Percentiles rank a stretch among this genome's conserved stretches.
Evolutionary conservation across 345 rosid species (phyloP).

Genomic region (Citrus sinensis): DNA sequence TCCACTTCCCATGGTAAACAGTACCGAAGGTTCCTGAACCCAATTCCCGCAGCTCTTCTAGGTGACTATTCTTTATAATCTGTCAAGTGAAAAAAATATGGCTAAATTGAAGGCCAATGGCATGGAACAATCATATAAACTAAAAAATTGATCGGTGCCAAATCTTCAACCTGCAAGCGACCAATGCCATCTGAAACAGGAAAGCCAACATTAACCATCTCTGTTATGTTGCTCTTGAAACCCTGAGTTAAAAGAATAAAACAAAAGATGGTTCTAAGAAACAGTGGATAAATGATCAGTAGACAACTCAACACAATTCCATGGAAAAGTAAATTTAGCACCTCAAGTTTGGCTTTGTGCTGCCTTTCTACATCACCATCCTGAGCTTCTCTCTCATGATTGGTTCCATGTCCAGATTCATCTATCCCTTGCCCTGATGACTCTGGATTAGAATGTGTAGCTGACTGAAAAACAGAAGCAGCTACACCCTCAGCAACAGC

Average conservation of each 20-base stretch:
- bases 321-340: conserved; percentile 13
- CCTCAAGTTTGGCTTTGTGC: conserved; percentile 53
- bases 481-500: conserved; percentile 74
- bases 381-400: conserved; percentile 26
- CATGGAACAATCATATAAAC: background rate
- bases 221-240: conserved; percentile 38
- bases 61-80: conserved; percentile 57
- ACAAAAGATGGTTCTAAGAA: background rate
- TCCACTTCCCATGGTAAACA: conserved; percentile 75
- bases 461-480: conserved; percentile 48
- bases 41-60: conserved; percentile 58
- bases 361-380: conserved; percentile 29
- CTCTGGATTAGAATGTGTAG: conserved; percentile 31
- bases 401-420: conserved; percentile 25
- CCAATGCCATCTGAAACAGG: conserved; percentile 56
- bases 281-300: background rate
- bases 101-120: background rate
- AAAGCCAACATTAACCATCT: conserved; percentile 42
- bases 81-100: conserved; percentile 19
- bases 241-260: conserved; percentile 33
- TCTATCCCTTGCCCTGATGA: conserved; percentile 17
- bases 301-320: background rate
- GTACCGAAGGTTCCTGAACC: conserved; percentile 77
- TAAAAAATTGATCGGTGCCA: conserved; percentile 6
- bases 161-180: conserved; percentile 54